Percentiles rank a stretch among this genome's conserved stretches.
phyloP scores from a whole-genome alignment of 441 rosid genomes.

The Iberis amara region DNA sequence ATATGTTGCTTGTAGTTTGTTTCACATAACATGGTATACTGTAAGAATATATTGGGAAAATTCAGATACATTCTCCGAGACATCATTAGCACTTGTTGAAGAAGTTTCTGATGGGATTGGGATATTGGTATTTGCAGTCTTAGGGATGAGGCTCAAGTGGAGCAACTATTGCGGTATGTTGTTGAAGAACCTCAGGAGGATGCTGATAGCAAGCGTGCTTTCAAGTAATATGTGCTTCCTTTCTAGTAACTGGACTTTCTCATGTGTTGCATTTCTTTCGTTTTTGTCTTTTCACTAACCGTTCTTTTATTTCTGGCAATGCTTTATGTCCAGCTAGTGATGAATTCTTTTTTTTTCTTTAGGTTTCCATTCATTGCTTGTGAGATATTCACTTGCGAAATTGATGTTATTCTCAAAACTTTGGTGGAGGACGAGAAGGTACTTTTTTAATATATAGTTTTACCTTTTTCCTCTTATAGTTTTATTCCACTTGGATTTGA shows the following conservation, averaged over 20 bases:
- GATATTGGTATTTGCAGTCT: conserved; percentile 46
- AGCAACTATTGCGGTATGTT: conserved; percentile 60
- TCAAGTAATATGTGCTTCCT: conserved; percentile 55
- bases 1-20: background rate
- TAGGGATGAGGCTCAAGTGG: conserved; percentile 72
- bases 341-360: conserved; percentile 11
- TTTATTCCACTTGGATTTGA: conserved; percentile 9
- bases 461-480: background rate
- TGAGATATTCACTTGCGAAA: conserved; percentile 96
- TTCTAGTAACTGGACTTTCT: background rate
- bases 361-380: conserved; percentile 97
- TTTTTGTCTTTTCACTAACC: conserved; percentile 2
- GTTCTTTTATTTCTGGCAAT: conserved; percentile 11
- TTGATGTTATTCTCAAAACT: conserved; percentile 83
- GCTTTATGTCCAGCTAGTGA: conserved; percentile 8
- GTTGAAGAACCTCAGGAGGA: conserved; percentile 79
- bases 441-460: background rate
- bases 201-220: conserved; percentile 72
- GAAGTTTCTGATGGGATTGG: background rate
- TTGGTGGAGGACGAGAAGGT: conserved; percentile 96
- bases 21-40: background rate
- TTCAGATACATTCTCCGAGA: background rate
- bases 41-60: background rate
- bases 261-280: background rate
- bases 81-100: background rate